A percentile compares a stretch with the other conserved stretches of the same genome.
Evolutionary conservation across 345 rosid genomes (phyloP).

Genomic region (Hirschfeldia incana): DNA sequence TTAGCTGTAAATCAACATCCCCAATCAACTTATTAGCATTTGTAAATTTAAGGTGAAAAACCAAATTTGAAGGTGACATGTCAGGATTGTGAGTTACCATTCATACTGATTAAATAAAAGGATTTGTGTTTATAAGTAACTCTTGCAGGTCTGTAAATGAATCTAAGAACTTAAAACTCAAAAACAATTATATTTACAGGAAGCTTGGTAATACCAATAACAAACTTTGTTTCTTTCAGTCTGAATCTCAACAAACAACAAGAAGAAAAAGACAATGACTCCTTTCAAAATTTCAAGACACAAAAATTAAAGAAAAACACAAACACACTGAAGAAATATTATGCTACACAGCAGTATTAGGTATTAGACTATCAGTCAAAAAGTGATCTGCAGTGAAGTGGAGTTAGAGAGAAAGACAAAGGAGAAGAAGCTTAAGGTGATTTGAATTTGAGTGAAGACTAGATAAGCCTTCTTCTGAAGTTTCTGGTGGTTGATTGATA

Average conservation of each 20-base stretch:
- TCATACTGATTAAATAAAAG: background rate
- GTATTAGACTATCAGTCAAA: conserved; percentile 38
- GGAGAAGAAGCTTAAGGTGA: background rate
- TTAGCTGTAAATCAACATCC: too few relatives aligned
- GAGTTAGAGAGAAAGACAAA: conserved; percentile 22
- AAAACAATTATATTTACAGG: conserved; percentile 27
- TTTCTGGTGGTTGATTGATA: conserved; percentile 77
- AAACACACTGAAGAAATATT: background rate
- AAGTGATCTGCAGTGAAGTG: conserved; percentile 35
- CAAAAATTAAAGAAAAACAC: background rate
- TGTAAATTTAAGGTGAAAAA: too few relatives aligned
- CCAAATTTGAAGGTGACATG: background rate
- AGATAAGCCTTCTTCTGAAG: conserved; percentile 66
- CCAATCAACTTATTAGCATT: too few relatives aligned
- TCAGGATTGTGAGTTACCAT: conserved; percentile 6
- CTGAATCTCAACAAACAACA: conserved; percentile 29
- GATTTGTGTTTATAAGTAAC: background rate
- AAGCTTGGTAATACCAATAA: background rate
- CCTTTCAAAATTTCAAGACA: conserved; percentile 31
- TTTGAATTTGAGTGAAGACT: conserved; percentile 1
- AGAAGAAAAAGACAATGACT: background rate
- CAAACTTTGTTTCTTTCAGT: conserved; percentile 29
- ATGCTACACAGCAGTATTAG: conserved; percentile 33
- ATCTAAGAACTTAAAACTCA: conserved; percentile 7
- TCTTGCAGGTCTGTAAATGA: background rate